These are phyloP conservation scores for Ilex asprella DNA, from an alignment of 257 asterid genomes.

Conservation along the genomic window DNA sequence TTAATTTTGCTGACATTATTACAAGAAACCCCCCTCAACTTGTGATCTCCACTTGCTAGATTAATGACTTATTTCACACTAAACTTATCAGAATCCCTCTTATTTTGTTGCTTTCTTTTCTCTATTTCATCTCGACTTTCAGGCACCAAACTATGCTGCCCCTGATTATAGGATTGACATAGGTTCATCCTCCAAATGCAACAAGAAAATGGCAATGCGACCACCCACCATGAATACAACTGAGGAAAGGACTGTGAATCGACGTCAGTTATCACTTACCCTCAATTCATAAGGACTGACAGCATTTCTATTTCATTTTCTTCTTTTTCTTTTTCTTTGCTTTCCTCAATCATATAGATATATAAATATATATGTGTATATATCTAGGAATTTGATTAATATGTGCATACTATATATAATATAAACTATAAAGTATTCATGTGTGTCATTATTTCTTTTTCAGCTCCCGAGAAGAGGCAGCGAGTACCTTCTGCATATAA, in stretches of 20 bases:
- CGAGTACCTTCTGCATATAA: conserved; percentile 91
- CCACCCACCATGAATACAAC: conserved; percentile 34
- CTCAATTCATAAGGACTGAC: neutral
- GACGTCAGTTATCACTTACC: conserved; percentile 30
- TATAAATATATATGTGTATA: neutral
- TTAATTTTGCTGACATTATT: neutral
- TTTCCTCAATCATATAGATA: neutral
- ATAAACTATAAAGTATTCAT: neutral
- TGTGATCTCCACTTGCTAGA: too few relatives aligned
- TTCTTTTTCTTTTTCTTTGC: neutral
- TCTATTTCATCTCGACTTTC: conserved; percentile 8
- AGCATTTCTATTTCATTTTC: neutral
- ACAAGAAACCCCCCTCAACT: neutral
- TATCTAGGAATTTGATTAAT: too few relatives aligned
- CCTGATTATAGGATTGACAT: conserved; percentile 46
- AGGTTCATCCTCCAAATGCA: conserved; percentile 63
- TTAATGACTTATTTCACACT: too few relatives aligned
- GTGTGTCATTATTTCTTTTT: neutral
- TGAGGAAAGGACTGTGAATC: conserved; percentile 45
- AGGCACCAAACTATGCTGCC: conserved; percentile 36
- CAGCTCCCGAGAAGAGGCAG: conserved; percentile 96
- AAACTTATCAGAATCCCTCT: too few relatives aligned
- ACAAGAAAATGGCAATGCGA: conserved; percentile 34
- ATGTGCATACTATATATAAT: too few relatives aligned
- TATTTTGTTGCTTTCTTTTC: neutral